phyloP scores from a whole-genome alignment of 192 early-diverging fungal genomes.

The Coemansia sp. region DNA sequence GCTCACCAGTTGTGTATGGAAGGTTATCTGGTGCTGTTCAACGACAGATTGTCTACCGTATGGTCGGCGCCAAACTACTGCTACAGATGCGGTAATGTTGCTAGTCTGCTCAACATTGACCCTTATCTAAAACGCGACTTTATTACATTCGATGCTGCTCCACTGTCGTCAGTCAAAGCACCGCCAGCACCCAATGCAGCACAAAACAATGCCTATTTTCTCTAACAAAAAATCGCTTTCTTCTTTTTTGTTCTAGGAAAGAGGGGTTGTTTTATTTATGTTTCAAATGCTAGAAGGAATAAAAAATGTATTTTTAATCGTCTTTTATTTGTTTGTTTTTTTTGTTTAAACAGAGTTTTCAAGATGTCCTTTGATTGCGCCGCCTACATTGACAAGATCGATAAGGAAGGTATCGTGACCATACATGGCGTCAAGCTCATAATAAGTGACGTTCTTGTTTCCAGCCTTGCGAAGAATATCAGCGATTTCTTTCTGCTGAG shows the following conservation, averaged over 20 bases:
- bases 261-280: background rate
- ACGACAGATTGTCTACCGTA: slow-evolving; percentile 92
- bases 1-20: slow-evolving; percentile 99
- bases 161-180: slow-evolving; percentile 4
- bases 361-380: slow-evolving; percentile 90
- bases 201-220: slow-evolving; percentile 40
- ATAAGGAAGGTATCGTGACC: slow-evolving; percentile 98
- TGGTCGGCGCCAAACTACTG: slow-evolving; percentile 99
- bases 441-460: slow-evolving; percentile 91
- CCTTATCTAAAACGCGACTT: slow-evolving; percentile 49
- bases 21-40: slow-evolving; percentile 69
- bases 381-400: slow-evolving; percentile 85
- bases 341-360: slow-evolving; percentile 46
- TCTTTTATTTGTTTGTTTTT: background rate
- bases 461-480: slow-evolving; percentile 79
- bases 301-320: background rate
- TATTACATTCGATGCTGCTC: slow-evolving; percentile 49
- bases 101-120: slow-evolving; percentile 81
- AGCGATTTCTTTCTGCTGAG: slow-evolving; percentile 96
- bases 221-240: slow-evolving; percentile 13
- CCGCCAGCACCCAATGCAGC: background rate
- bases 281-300: background rate
- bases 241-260: too few species aligned
- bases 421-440: slow-evolving; percentile 94
- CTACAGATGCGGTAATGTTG: slow-evolving; percentile 96